phyloP scores from a whole-genome alignment of 441 rosid species.

The Populus trichocarpa region DNA sequence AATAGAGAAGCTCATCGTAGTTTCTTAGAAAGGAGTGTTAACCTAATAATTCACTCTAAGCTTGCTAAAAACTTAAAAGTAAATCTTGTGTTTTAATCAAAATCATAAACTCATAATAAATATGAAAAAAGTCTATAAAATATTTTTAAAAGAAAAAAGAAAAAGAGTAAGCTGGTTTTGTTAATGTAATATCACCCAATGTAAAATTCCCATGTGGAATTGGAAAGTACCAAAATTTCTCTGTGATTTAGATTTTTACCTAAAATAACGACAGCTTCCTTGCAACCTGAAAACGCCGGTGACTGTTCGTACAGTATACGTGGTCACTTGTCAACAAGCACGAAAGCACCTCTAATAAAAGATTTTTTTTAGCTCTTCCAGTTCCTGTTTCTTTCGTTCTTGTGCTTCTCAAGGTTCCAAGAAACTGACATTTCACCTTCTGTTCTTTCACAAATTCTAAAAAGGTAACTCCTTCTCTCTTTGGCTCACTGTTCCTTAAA shows the following conservation, averaged over 20 bases:
- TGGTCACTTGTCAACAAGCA: not conserved
- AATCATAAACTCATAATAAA: too few species aligned
- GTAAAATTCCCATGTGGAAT: not conserved
- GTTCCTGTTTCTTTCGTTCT: not conserved
- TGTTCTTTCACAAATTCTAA: conserved; percentile 19
- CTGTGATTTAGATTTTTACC: not conserved
- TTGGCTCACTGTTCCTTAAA: not conserved
- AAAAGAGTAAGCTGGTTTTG: not conserved
- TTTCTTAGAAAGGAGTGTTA: not conserved
- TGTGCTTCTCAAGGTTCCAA: conserved; percentile 13
- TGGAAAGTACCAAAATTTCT: not conserved
- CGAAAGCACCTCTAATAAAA: too few species aligned
- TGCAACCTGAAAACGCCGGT: conserved; percentile 3
- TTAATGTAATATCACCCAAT: not conserved
- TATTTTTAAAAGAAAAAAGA: too few species aligned
- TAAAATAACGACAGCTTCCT: not conserved
- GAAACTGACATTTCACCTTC: conserved; percentile 7
- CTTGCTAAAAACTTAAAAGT: not conserved
- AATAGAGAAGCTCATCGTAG: not conserved
- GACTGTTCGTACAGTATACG: not conserved
- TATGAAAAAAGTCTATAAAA: too few species aligned
- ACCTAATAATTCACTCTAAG: not conserved
- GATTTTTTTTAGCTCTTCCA: not conserved
- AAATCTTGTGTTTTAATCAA: too few species aligned
- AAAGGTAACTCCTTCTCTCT: conserved; percentile 9